phyloP scores from a whole-genome alignment of 176 grass and related monocot genomes.

The barley (Hordeum vulgare) region DNA sequence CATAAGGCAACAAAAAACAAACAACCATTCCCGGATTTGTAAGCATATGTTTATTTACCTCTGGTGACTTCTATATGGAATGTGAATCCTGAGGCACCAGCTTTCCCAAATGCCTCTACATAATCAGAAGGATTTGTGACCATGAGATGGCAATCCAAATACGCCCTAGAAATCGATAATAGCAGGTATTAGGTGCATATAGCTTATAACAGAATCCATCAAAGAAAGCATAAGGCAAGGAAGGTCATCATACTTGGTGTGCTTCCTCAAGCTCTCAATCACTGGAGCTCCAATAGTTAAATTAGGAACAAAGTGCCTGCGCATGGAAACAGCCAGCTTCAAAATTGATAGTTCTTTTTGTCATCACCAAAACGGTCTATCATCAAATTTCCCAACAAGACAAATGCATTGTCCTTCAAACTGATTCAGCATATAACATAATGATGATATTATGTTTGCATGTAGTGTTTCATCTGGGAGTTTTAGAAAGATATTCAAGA shows the following conservation, averaged over 20 bases:
- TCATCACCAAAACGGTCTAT: background rate
- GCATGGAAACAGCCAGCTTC: slow-evolving; percentile 10
- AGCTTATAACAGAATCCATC: background rate
- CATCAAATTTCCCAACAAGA: background rate
- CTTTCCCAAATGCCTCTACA: slow-evolving; percentile 71
- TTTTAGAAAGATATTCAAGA: background rate
- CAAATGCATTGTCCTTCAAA: background rate
- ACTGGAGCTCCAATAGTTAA: slow-evolving; percentile 87
- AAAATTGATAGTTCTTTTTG: background rate
- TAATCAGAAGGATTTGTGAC: slow-evolving; percentile 94
- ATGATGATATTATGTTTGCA: background rate
- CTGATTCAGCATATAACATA: background rate
- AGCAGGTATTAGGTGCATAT: background rate
- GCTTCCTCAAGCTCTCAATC: slow-evolving; percentile 86
- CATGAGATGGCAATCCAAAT: slow-evolving; percentile 99
- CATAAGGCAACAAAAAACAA: slow-evolving; percentile 14
- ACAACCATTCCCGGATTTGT: background rate
- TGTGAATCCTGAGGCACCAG: slow-evolving; percentile 95
- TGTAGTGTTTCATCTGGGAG: background rate
- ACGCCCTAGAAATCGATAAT: slow-evolving; percentile 55
- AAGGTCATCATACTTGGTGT: slow-evolving; percentile 62
- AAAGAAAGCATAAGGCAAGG: background rate
- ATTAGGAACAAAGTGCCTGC: slow-evolving; percentile 95
- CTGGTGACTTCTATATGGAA: slow-evolving; percentile 93
- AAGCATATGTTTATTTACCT: slow-evolving; percentile 40